These are phyloP conservation scores for Aspergillus egyptiacus DNA, from an alignment of 495 filamentous ascomycete genomes.

Conservation along the genomic window DNA sequence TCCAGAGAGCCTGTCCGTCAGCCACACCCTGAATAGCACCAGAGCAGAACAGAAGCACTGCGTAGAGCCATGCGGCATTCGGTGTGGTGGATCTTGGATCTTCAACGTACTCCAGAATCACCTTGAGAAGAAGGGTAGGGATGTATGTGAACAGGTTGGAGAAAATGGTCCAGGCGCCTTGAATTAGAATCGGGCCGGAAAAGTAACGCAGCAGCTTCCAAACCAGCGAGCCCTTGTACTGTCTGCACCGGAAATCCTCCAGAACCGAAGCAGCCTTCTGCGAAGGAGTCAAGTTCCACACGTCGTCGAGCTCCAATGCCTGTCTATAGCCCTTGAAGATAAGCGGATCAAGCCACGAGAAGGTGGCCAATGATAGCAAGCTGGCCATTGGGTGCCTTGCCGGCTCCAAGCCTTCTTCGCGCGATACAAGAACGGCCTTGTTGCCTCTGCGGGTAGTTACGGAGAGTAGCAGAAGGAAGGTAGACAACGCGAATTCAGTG, in stretches of 20 bases:
- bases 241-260: slow-evolving; percentile 73
- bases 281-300: slow-evolving; percentile 86
- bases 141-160: slow-evolving; percentile 79
- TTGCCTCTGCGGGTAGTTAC: slow-evolving; percentile 86
- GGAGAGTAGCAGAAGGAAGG: slow-evolving; percentile 66
- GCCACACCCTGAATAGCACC: slow-evolving; percentile 70
- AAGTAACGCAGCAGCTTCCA: slow-evolving; percentile 84
- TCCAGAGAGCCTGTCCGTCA: slow-evolving; percentile 84
- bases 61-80: slow-evolving; percentile 95
- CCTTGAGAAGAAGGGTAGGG: slow-evolving; percentile 83
- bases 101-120: slow-evolving; percentile 90
- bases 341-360: slow-evolving; percentile 84
- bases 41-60: slow-evolving; percentile 79
- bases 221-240: slow-evolving; percentile 75
- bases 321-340: slow-evolving; percentile 88
- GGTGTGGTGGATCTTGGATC: slow-evolving; percentile 67
- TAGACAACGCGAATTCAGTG: slow-evolving; percentile 65
- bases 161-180: slow-evolving; percentile 73
- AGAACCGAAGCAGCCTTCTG: slow-evolving; percentile 81
- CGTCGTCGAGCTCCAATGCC: slow-evolving; percentile 70
- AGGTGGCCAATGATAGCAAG: slow-evolving; percentile 79
- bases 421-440: slow-evolving; percentile 77
- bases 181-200: slow-evolving; percentile 64
- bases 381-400: slow-evolving; percentile 80
- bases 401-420: slow-evolving; percentile 80